These are phyloP conservation scores for Microascus cirrosus DNA, from an alignment of 2,329 filamentous ascomycete genomes.

Conservation along the genomic window DNA sequence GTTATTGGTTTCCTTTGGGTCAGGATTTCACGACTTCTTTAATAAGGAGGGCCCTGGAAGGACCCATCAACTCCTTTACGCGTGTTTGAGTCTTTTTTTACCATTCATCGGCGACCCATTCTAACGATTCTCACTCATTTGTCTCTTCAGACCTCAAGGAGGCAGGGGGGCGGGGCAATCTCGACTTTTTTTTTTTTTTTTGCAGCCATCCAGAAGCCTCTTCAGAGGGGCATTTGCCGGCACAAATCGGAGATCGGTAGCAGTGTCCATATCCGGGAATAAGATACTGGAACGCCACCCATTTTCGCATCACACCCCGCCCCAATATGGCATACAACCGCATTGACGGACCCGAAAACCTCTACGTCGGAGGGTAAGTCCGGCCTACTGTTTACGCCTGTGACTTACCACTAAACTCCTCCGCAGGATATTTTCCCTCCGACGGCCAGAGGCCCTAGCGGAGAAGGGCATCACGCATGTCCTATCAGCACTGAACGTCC, in stretches of 20 bases:
- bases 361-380: conserved; percentile 27
- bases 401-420: neutral
- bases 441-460: conserved; percentile 57
- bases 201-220: no score
- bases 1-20: no score
- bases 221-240: no score
- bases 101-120: no score
- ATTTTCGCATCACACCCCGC: no score
- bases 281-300: no score
- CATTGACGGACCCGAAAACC: conserved; percentile 27
- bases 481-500: conserved; percentile 65
- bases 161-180: neutral
- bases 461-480: conserved; percentile 78
- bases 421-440: conserved; percentile 67
- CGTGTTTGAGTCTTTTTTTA: no score
- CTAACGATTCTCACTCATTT: neutral
- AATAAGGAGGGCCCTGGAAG: neutral
- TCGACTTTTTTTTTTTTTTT: neutral
- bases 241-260: no score
- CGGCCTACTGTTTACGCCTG: neutral
- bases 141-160: neutral
- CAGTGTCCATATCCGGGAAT: no score
- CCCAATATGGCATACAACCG: conserved; percentile 28
- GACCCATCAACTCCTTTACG: neutral
- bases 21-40: no score